Evolutionary conservation across 495 filamentous ascomycete species (phyloP), one percentile per base, ranked within the genome.

Genomic region (Lasiosphaeria miniovina): DNA sequence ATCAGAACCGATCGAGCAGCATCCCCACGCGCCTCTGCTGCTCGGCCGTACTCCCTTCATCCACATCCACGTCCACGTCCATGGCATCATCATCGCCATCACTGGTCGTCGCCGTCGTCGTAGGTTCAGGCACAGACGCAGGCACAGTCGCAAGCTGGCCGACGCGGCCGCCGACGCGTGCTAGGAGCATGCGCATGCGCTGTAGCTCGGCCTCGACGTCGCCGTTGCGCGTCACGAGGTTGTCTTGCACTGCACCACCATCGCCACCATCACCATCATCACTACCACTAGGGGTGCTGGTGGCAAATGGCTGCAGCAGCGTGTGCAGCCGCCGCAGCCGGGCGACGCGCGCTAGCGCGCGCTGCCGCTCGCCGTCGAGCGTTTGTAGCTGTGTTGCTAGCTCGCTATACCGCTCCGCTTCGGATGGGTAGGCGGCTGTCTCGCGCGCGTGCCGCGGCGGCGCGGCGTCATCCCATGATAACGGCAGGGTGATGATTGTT

Each of bases 161-260:
- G 4, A 90, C 75, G 54, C 88, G 77, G 3, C 80, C 88, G 3
- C 84, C 82, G 33, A 93, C 87, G 49, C 89, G 80, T 17, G 86
- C 84, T 48, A 89, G 84, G 59, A 96, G 74, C 69, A 90, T 82
- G 41, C 87, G 82, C 86, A 90, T 93, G 63, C 81, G 85, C 66
- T 88, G 84, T 61, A 96, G 67, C 71, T 95, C 91, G 45, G 78
- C 75, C 61, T 85, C 83, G 31, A 96, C 68, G 63, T 87, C 84
- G n/a, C 87, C 88, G 70, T 90, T 86, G 48, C 83, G 82, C 12
- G 84, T 88, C 9, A 91, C 80, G 15, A 96, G 74, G 71, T 93
- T 95, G 31, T 86, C 86, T 65, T 96, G 90, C 32, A 96, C 82
- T 14, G 46, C 58, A 8, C 32, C 58, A 4, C 34, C 32, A 12